Evolutionary conservation across 768 basidiomycete species (phyloP).

Genomic region (Lenzites betulinus): DNA sequence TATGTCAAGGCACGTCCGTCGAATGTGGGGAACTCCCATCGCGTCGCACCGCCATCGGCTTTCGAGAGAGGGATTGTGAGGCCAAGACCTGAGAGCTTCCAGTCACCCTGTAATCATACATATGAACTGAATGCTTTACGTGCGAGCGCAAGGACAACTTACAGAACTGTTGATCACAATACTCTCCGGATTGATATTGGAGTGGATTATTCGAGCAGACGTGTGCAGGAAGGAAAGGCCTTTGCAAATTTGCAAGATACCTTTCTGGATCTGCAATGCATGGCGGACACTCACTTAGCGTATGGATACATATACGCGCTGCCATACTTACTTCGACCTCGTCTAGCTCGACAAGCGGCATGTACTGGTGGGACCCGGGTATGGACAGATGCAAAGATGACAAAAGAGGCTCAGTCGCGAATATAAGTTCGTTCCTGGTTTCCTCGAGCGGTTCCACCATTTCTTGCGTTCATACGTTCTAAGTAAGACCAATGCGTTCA

Average conservation of each 20-base stretch:
- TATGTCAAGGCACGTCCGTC: conserved; percentile 80
- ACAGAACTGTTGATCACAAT: conserved; percentile 90
- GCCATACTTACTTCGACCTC: conserved; percentile 80
- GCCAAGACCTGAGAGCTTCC: conserved; percentile 93
- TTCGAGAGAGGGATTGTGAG: conserved; percentile 76
- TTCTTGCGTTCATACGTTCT: conserved; percentile 49
- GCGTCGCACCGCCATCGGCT: conserved; percentile 69
- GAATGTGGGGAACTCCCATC: conserved; percentile 90
- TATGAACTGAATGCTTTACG: not conserved
- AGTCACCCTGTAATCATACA: conserved; percentile 72
- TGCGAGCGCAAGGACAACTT: conserved; percentile 28
- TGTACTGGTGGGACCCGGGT: conserved; percentile 56
- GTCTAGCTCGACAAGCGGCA: conserved; percentile 79
- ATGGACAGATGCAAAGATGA: conserved; percentile 82
- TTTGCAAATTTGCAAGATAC: conserved; percentile 90
- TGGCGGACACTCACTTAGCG: not conserved
- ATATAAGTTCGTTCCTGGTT: conserved; percentile 83
- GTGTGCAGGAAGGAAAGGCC: conserved; percentile 89
- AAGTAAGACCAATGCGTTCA: conserved; percentile 18
- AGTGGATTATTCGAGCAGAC: conserved; percentile 89
- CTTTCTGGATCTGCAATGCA: conserved; percentile 82
- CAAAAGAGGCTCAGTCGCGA: conserved; percentile 89
- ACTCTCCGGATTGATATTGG: conserved; percentile 85
- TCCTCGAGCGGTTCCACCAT: conserved; percentile 98
- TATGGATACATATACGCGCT: not conserved